Percentiles rank a stretch among this genome's conserved stretches.
phyloP scores from a whole-genome alignment of 2,329 filamentous ascomycete genomes.

The Chaetomium sp. region DNA sequence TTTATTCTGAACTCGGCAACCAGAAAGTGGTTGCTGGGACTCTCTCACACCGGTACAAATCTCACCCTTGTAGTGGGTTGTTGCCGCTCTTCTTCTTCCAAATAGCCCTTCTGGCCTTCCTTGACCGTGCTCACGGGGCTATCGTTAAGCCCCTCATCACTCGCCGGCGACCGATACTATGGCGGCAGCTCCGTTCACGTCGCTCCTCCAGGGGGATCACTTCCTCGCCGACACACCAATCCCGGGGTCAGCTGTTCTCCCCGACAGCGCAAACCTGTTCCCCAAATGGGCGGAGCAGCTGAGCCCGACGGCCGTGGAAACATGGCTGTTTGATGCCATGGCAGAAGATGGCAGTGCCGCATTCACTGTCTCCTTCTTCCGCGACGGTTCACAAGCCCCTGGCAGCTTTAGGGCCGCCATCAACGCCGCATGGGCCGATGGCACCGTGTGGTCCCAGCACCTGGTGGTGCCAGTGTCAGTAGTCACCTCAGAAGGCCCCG shows the following conservation, averaged over 20 bases:
- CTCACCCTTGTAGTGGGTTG: too few species aligned
- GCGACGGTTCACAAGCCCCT: neutral
- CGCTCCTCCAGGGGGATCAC: neutral
- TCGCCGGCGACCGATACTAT: neutral
- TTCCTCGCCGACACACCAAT: neutral
- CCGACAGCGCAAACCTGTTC: constrained; percentile 1
- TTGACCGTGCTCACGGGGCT: neutral
- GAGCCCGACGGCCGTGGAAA: constrained; percentile 3
- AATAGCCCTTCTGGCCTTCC: neutral
- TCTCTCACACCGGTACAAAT: neutral
- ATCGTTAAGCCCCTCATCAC: neutral
- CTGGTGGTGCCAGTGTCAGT: neutral
- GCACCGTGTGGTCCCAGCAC: neutral
- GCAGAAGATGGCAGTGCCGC: neutral
- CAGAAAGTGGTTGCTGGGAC: neutral
- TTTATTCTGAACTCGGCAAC: neutral
- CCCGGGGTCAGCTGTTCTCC: neutral
- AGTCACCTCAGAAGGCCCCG: constrained; percentile 1
- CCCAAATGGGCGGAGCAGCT: neutral
- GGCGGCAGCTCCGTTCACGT: neutral
- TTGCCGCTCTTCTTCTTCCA: neutral
- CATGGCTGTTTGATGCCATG: constrained; percentile 6
- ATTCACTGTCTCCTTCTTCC: constrained; percentile 12
- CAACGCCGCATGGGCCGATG: constrained; percentile 5
- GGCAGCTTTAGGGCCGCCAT: neutral